Evolutionary conservation across 768 basidiomycete genomes (phyloP).

Genomic region (Cystobasidiopsis lactophilus): DNA sequence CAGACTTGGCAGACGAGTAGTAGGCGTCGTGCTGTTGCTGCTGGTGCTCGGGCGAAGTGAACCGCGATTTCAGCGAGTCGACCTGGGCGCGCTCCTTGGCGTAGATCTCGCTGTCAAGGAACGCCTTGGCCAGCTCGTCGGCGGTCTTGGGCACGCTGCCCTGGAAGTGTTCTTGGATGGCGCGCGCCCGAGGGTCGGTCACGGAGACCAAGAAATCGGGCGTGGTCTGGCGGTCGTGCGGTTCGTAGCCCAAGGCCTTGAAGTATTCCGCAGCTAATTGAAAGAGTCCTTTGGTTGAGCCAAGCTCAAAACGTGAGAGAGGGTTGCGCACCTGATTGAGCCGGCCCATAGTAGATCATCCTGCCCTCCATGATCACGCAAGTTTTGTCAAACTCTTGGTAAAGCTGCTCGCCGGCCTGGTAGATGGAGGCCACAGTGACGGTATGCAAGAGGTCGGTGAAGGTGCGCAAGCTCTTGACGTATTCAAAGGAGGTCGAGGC

Average conservation of each 20-base stretch:
- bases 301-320: too few species aligned
- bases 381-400: constrained; percentile 45
- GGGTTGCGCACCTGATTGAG: too few species aligned
- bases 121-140: constrained; percentile 28
- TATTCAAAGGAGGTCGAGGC: constrained; percentile 28
- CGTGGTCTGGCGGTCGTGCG: constrained; percentile 23
- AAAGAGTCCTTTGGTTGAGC: too few species aligned
- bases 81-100: constrained; percentile 10
- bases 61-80: too few species aligned
- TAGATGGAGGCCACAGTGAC: constrained; percentile 18
- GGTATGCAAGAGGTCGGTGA: constrained; percentile 28
- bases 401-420: constrained; percentile 42
- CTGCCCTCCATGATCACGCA: constrained; percentile 39
- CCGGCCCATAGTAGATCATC: constrained; percentile 54
- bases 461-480: constrained; percentile 28
- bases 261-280: constrained; percentile 53
- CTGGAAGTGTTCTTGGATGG: constrained; percentile 23
- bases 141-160: constrained; percentile 29
- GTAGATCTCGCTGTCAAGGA: constrained; percentile 26
- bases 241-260: constrained; percentile 36
- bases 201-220: constrained; percentile 27
- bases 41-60: too few species aligned
- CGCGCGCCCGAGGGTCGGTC: constrained; percentile 48
- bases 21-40: too few species aligned
- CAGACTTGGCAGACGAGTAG: too few species aligned